Evolutionary conservation across 2,329 filamentous ascomycete genomes (phyloP), one percentile per base, ranked within the genome.

Genomic region (Aspergillus proliferans): DNA sequence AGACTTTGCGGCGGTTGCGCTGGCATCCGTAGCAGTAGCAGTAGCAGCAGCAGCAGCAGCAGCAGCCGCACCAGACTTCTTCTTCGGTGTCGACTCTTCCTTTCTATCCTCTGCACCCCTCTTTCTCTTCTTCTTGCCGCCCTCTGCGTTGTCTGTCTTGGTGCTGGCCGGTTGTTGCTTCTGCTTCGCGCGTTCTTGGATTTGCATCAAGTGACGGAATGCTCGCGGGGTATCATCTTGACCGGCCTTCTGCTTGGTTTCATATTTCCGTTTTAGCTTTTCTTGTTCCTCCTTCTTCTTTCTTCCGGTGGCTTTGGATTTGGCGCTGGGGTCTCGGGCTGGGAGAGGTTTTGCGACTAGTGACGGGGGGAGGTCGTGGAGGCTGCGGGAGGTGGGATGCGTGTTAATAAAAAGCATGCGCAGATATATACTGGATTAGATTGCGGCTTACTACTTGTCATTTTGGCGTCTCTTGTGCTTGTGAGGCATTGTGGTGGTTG

Each of bases 171-270:
- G 18, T 28, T 52, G 22, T 21, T 41, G 33, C 19, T 47, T 18
- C n/a, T 39, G 78, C 77, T 8, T 78, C 68, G 51, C 54, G n/a
- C 57, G 56, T 30, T 30, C 26, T 15, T 85, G 80, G 56, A 84
- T 81, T 30, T 87, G 83, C 87, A 97, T 93, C 53, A 97, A 73
- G 10, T 90, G 84, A 53, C 82, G 82, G 69, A 98, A 98, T 1
- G 87, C 88, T 57, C 88, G 86, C 0, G 93, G 93, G 1, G 87
- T 91, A 71, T 97, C 93, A 66, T 95, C 84, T 33, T 53, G 46
- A 30, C 53, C 56, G 75, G 26, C 66, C 68, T 67, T 67, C 49
- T 36, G 51, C 7, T 58, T 56, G 14, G 51, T 42, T 26, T 51
- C 48, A 21, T 21, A 45, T 18, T 38, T 28, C 77, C 84, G 71